Evolutionary conservation across 2,329 filamentous ascomycete species (phyloP).

Genomic region (Trichoderma guizhouense): DNA sequence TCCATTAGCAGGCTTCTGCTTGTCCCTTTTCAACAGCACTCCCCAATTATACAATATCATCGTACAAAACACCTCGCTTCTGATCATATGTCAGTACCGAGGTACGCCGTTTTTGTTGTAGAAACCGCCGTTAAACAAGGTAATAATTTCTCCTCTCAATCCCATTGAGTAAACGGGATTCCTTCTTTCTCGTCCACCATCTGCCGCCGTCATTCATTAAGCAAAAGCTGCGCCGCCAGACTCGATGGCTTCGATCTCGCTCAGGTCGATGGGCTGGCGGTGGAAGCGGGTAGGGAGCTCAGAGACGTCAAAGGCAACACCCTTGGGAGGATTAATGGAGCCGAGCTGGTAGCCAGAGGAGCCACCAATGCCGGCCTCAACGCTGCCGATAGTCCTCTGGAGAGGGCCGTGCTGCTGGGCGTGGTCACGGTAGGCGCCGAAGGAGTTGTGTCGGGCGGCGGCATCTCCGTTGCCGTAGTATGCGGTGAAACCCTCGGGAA

Average conservation of each 20-base stretch:
- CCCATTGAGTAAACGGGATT: neutral
- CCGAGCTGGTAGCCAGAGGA: slow-evolving; percentile 68
- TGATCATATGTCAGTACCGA: slow-evolving; percentile 2
- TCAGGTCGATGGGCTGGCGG: slow-evolving; percentile 66
- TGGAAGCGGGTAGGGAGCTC: slow-evolving; percentile 85
- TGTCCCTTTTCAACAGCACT: neutral
- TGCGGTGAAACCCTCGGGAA: slow-evolving; percentile 53
- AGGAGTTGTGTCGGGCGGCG: slow-evolving; percentile 51
- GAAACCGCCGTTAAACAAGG: neutral
- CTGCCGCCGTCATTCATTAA: slow-evolving; percentile 28
- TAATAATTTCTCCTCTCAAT: neutral
- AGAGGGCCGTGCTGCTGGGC: slow-evolving; percentile 77
- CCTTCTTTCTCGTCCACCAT: neutral
- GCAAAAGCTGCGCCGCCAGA: slow-evolving; percentile 73
- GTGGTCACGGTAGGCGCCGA: slow-evolving; percentile 74
- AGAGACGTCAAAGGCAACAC: slow-evolving; percentile 82
- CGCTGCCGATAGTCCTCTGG: slow-evolving; percentile 51
- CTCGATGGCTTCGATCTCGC: slow-evolving; percentile 95
- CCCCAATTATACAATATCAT: neutral
- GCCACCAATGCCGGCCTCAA: slow-evolving; percentile 52
- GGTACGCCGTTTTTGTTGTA: slow-evolving; percentile 12
- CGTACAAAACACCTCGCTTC: slow-evolving; percentile 12
- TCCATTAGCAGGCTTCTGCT: neutral
- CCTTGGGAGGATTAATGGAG: slow-evolving; percentile 64
- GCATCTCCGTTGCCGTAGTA: slow-evolving; percentile 26